Conservation (phyloP, 306 rosid species). For the Prunus kanzakura region DNA sequence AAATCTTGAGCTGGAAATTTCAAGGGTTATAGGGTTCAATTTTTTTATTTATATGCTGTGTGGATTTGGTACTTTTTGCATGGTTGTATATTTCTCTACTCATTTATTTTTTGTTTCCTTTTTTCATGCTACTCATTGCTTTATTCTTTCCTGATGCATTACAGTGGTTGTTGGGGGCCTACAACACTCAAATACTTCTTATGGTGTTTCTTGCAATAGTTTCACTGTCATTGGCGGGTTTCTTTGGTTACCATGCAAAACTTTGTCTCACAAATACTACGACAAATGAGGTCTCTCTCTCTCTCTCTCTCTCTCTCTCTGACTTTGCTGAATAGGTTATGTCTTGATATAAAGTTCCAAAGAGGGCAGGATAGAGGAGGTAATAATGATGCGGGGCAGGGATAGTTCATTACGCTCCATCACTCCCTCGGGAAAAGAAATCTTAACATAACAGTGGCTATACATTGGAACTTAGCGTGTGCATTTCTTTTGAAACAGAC, state of each 20-base stretch:
- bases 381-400: neutral
- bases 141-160: slow-evolving; percentile 20
- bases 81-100: neutral
- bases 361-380: neutral
- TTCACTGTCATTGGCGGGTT: slow-evolving; percentile 68
- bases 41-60: neutral
- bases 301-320: slow-evolving; percentile 25
- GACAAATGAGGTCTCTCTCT: slow-evolving; percentile 79
- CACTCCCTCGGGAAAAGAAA: neutral
- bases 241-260: slow-evolving; percentile 84
- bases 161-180: slow-evolving; percentile 87
- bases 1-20: neutral
- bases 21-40: no score
- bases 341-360: slow-evolving; percentile 1
- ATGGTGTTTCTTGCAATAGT: slow-evolving; percentile 78
- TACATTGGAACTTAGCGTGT: slow-evolving; percentile 16
- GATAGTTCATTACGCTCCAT: neutral
- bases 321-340: slow-evolving; percentile 13
- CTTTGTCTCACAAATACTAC: slow-evolving; percentile 89
- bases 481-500: slow-evolving; percentile 50
- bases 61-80: neutral
- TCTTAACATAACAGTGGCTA: neutral
- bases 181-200: slow-evolving; percentile 83
- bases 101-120: neutral
- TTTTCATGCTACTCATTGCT: slow-evolving; percentile 10